phyloP scores from a whole-genome alignment of 345 rosid genomes.

The Arabis alpina region DNA sequence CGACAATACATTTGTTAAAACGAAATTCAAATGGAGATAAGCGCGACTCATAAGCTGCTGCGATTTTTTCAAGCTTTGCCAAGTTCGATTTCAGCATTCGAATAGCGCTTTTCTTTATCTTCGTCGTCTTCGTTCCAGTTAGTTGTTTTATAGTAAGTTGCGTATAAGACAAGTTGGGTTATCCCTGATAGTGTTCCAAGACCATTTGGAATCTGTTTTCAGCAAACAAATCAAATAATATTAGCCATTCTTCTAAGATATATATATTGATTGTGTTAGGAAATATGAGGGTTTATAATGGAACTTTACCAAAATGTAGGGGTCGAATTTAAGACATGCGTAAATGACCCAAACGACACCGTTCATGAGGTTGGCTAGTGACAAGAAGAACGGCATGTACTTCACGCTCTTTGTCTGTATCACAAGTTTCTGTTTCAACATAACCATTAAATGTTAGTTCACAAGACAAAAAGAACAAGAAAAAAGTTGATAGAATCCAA shows the following conservation, averaged over 20 bases:
- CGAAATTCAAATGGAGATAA: background rate
- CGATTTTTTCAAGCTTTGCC: slow-evolving; percentile 27
- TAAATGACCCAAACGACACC: slow-evolving; percentile 65
- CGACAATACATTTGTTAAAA: background rate
- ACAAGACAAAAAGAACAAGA: slow-evolving; percentile 21
- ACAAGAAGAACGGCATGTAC: slow-evolving; percentile 78
- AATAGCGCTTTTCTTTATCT: slow-evolving; percentile 14
- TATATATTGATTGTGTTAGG: too few relatives aligned
- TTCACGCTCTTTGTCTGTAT: slow-evolving; percentile 79
- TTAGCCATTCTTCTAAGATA: background rate
- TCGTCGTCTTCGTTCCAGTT: slow-evolving; percentile 51
- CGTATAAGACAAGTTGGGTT: slow-evolving; percentile 54
- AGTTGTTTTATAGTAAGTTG: slow-evolving; percentile 50
- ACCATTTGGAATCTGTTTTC: slow-evolving; percentile 52
- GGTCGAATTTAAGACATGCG: slow-evolving; percentile 62
- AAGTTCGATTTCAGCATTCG: slow-evolving; percentile 44
- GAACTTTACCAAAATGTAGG: slow-evolving; percentile 53
- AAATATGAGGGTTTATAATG: background rate
- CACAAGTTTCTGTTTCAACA: slow-evolving; percentile 56
- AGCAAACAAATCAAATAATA: background rate
- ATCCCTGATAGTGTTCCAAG: slow-evolving; percentile 60
- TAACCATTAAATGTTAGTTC: slow-evolving; percentile 19
- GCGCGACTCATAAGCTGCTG: slow-evolving; percentile 3
- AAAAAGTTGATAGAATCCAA: background rate
- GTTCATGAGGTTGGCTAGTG: slow-evolving; percentile 58